A percentile compares a stretch with the other conserved stretches of the same genome.
These are phyloP conservation scores for Theobroma grandiflorum DNA, from an alignment of 441 rosid species.

Conservation along the genomic window DNA sequence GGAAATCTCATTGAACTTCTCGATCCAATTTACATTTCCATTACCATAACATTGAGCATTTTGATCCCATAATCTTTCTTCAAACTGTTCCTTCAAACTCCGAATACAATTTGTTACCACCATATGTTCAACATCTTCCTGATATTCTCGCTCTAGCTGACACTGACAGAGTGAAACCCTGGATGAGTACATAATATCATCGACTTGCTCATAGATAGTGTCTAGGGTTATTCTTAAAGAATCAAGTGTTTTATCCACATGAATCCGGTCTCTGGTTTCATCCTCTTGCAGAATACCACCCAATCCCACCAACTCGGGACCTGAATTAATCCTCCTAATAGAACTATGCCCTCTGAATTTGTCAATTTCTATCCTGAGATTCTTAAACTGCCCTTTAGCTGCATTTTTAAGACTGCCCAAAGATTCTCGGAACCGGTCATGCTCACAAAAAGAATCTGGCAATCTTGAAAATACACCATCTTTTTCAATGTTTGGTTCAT, in stretches of 20 bases:
- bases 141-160: conserved; percentile 64
- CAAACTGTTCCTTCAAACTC: conserved; percentile 67
- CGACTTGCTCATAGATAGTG: conserved; percentile 45
- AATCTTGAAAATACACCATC: conserved; percentile 24
- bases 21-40: conserved; percentile 45
- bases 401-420: conserved; percentile 46
- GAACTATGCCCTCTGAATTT: conserved; percentile 47
- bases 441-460: conserved; percentile 31
- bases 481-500: conserved; percentile 26
- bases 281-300: conserved; percentile 51
- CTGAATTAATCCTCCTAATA: conserved; percentile 41
- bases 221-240: conserved; percentile 55
- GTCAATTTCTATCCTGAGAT: conserved; percentile 66
- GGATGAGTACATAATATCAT: conserved; percentile 42
- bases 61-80: conserved; percentile 55
- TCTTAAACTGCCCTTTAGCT: conserved; percentile 59
- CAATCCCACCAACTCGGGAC: conserved; percentile 51
- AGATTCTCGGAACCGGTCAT: conserved; percentile 42
- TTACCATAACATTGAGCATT: conserved; percentile 42
- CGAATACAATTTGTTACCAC: conserved; percentile 55
- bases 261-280: conserved; percentile 49
- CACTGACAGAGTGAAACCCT: conserved; percentile 50
- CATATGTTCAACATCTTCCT: conserved; percentile 54
- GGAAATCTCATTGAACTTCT: conserved; percentile 69
- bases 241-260: conserved; percentile 58